These are phyloP conservation scores for Plectosphaerella cucumerina DNA, from an alignment of 2,329 filamentous ascomycete genomes.

Conservation along the genomic window DNA sequence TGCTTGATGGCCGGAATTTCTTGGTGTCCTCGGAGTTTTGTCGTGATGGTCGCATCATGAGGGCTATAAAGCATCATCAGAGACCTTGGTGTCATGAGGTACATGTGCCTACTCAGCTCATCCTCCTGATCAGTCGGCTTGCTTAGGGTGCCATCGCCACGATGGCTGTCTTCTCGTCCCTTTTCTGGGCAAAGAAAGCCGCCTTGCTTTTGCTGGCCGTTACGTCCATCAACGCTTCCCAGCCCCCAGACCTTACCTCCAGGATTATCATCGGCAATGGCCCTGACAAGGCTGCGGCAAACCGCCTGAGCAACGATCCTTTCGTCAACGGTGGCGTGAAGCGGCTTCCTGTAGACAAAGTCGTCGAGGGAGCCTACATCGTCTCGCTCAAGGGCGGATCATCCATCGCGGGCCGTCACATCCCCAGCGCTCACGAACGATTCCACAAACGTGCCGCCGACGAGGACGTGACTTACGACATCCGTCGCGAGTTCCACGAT, in stretches of 20 bases:
- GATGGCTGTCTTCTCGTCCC: background rate
- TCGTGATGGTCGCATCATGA: background rate
- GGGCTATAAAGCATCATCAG: background rate
- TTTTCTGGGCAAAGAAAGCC: background rate
- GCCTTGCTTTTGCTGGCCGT: background rate
- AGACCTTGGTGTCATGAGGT: too few species aligned
- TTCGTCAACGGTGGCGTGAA: too few species aligned
- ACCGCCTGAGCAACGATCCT: too few species aligned
- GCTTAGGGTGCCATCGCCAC: background rate
- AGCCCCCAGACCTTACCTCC: background rate
- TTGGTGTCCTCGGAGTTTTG: background rate
- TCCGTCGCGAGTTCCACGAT: slow-evolving; percentile 7
- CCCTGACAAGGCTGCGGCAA: too few species aligned
- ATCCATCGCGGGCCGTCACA: slow-evolving; percentile 3
- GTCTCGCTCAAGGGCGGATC: slow-evolving; percentile 4
- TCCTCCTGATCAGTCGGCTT: background rate
- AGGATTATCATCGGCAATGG: too few species aligned
- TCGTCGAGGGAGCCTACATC: slow-evolving; percentile 3
- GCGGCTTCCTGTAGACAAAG: too few species aligned
- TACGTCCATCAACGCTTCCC: background rate
- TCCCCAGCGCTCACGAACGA: background rate
- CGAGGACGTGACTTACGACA: slow-evolving; percentile 5
- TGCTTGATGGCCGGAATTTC: background rate
- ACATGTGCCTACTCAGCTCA: background rate
- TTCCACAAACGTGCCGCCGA: slow-evolving; percentile 8